Base-by-base conservation (phyloP, 371 early-diverging fungal species). In the Sporodiniella umbellata region DNA sequence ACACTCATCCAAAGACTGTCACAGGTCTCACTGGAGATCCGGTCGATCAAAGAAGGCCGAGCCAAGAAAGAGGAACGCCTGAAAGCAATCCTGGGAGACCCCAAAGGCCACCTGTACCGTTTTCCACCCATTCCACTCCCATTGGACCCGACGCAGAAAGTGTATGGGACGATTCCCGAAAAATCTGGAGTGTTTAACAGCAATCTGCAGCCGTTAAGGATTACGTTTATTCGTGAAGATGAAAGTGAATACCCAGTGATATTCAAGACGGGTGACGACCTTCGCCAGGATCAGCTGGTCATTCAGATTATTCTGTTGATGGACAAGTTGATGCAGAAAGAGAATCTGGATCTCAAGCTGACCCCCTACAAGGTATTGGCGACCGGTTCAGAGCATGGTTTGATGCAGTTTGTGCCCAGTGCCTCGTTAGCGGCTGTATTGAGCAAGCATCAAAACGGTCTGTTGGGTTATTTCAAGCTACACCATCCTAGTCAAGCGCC, bases 251-350 rank as follows among this genome's bases (percentile, higher is more conserved):
- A 94, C 56, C 86, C 89, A 2, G 81, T 93, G 8, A 96, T 99
- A 3, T 96, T 95, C 80, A 99, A 99, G 66, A 76, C 84, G 0
- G 99, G 99, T 4, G 99, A 99, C 65, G 99, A 99, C 59, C 68
- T 99, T 67, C 72, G 98, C 23, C 99, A 99, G 73, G 99, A 99
- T 75, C 97, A 97, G 66, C 77, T 99, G 21, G 94, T 95, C 4
- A 90, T 99, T 33, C 97, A 98, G 64, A 86, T 97, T 45, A 93
- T 98, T 48, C 89, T 88, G 0, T 75, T 99, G 22, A 97, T 98
- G 96, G 96, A 98, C 66, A 81, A 85, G 49, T 74, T 98, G 19
- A 66, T 97, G 40, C 82, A 88, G 28, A 93, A 94, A 58, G 96
- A 97, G 60, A 97, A 94, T 58, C 73, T 98, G 46, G 97, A 98